Base-by-base conservation (phyloP, 78 protist genomes). In the Dictyostelium firmibasis region DNA sequence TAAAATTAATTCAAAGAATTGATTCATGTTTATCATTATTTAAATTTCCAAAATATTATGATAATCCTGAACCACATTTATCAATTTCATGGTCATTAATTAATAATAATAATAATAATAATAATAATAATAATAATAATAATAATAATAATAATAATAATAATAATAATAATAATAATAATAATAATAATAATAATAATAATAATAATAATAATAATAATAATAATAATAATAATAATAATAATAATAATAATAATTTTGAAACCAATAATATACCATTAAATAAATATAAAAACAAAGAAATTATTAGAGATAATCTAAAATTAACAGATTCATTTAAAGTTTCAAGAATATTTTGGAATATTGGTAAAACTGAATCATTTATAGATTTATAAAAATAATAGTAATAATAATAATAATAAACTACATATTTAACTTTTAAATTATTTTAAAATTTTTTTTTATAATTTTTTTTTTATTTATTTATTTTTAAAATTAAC, bases 11-110 rank as follows among this genome's bases (percentile, higher is more conserved):
- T 14, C 23, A 23, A 41, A 86, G 31, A 69, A 77, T 86, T 57
- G 92, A 86, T 60, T 20, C 79, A 60, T 23, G 33, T 25, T 29
- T 64, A 11, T 9, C 25, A n/a, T n/a, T 43, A 78, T 89, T 89
- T 81, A 62, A 62, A 78, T 89, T 89, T 53, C 94, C 94, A 44
- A 10, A 18, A 1, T 89, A 62, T 33, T 44, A 89, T 47, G 70
- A 88, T 4, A 75, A 43, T 8, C 94, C 94, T 4, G 57, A 79
- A 69, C 94, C 94, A 16, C 94, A 89, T 70, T 44, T 89, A 9
- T 89, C 94, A 23, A 41, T 89, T 43, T 64, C 83, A 69, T 23
- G 57, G n/a, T 83, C 53, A 31, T 62, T 62, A 62, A 35, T 36
- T 2, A 27, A 29, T 3, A n/a, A 29, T 14, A 9, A 53, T 8